Conservation (phyloP, 768 basidiomycete species). For the Sporobolomyces phaffii region DNA sequence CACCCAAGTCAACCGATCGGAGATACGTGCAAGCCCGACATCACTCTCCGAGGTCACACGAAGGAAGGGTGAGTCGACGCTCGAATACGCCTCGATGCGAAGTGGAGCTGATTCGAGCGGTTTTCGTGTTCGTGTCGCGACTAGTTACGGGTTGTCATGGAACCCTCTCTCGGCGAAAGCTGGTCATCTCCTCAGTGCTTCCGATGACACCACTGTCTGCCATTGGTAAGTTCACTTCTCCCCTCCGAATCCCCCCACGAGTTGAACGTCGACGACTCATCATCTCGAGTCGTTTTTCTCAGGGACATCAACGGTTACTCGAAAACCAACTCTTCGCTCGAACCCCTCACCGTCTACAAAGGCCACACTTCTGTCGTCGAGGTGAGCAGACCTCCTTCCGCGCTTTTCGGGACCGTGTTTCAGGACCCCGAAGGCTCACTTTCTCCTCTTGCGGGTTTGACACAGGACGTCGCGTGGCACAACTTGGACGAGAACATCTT, state of each 20-base stretch:
- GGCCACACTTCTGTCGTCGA: slow-evolving; percentile 90
- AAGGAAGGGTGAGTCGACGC: slow-evolving; percentile 72
- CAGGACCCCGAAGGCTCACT: too few species aligned
- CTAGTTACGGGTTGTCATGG: slow-evolving; percentile 92
- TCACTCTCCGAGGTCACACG: slow-evolving; percentile 78
- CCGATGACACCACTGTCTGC: slow-evolving; percentile 92
- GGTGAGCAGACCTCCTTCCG: too few species aligned
- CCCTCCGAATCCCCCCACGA: too few species aligned
- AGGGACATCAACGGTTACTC: slow-evolving; percentile 89
- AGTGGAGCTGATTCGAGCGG: not conserved
- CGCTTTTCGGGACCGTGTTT: too few species aligned
- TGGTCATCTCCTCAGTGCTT: slow-evolving; percentile 82
- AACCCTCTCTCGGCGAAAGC: slow-evolving; percentile 60
- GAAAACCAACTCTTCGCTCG: slow-evolving; percentile 68
- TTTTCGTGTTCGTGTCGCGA: too few species aligned
- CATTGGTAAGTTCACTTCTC: slow-evolving; percentile 60
- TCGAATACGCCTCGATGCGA: too few species aligned
- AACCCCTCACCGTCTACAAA: slow-evolving; percentile 73
- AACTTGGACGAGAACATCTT: slow-evolving; percentile 71
- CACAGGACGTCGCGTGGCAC: slow-evolving; percentile 95
- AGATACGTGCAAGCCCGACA: slow-evolving; percentile 73
- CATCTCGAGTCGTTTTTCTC: not conserved
- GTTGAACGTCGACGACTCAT: too few species aligned
- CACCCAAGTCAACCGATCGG: slow-evolving; percentile 90
- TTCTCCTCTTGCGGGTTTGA: slow-evolving; percentile 15